These are phyloP conservation scores for Lichtheimia hyalospora DNA, from an alignment of 371 early-diverging fungal species.

Conservation along the genomic window DNA sequence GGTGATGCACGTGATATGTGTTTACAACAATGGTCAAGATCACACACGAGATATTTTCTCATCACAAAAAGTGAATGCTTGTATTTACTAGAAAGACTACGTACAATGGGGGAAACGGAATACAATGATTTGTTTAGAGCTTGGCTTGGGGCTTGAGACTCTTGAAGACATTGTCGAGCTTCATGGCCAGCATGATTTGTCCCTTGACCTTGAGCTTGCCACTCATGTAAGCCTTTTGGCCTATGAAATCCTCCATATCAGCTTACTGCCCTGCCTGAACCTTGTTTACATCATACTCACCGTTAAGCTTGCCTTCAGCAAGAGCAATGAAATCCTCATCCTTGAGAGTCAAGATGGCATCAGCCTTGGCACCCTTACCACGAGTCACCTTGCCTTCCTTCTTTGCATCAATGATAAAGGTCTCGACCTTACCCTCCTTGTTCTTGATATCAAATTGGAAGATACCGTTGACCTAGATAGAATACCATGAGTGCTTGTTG, in stretches of 20 bases:
- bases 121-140: constrained; percentile 49
- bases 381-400: constrained; percentile 55
- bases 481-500: not conserved
- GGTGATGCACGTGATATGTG: no score
- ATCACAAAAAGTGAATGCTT: no score
- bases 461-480: constrained; percentile 74
- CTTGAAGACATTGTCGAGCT: constrained; percentile 71
- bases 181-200: constrained; percentile 82
- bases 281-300: constrained; percentile 21
- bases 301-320: constrained; percentile 80
- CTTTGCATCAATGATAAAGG: constrained; percentile 79
- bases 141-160: constrained; percentile 47
- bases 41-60: no score
- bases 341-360: constrained; percentile 60
- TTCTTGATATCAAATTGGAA: constrained; percentile 84
- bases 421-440: constrained; percentile 61
- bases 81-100: no score
- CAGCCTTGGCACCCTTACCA: constrained; percentile 71
- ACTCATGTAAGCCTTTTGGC: constrained; percentile 76
- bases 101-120: no score
- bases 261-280: not conserved
- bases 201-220: constrained; percentile 89
- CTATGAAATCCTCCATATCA: constrained; percentile 5
- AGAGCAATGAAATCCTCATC: constrained; percentile 87
- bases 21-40: no score